Percentiles rank a stretch among this genome's conserved stretches.
Evolutionary conservation across 2,329 filamentous ascomycete species (phyloP).

Genomic region (Pestalotiopsis sp.): DNA sequence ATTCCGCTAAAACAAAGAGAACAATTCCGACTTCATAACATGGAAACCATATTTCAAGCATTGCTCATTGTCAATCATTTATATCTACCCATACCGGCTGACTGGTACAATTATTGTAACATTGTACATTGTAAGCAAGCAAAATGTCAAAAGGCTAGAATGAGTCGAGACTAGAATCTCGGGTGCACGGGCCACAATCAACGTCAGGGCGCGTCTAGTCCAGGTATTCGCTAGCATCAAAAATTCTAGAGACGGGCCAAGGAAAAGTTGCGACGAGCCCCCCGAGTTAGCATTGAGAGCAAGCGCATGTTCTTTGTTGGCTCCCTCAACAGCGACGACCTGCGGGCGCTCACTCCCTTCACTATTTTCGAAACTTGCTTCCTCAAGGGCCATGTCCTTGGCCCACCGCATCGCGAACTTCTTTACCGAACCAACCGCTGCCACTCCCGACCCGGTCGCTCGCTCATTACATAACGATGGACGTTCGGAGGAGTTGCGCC

Average conservation of each 20-base stretch:
- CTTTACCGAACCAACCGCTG: slow-evolving; percentile 46
- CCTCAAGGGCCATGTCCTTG: slow-evolving; percentile 56
- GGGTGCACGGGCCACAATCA: slow-evolving; percentile 8
- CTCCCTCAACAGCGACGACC: background rate
- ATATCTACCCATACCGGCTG: too few relatives aligned
- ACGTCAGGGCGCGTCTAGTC: slow-evolving; percentile 13
- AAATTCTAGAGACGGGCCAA: slow-evolving; percentile 2
- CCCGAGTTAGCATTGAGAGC: background rate
- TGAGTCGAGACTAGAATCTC: background rate
- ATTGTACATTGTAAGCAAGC: background rate
- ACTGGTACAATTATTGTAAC: background rate
- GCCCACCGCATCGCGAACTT: slow-evolving; percentile 55
- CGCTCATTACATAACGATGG: slow-evolving; percentile 37
- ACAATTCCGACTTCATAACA: too few relatives aligned
- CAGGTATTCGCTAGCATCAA: background rate
- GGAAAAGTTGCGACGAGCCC: slow-evolving; percentile 6
- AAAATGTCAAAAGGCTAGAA: background rate
- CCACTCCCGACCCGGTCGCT: slow-evolving; percentile 32
- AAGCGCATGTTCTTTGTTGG: slow-evolving; percentile 1
- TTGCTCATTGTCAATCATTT: too few relatives aligned
- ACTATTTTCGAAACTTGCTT: background rate
- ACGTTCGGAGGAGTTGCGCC: slow-evolving; percentile 30
- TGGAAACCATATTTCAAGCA: too few relatives aligned
- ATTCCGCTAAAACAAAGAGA: too few relatives aligned
- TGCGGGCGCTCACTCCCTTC: background rate